Evolutionary conservation across 108 stramenopile genomes (phyloP).

Genomic region (Nitzschia sp.): DNA sequence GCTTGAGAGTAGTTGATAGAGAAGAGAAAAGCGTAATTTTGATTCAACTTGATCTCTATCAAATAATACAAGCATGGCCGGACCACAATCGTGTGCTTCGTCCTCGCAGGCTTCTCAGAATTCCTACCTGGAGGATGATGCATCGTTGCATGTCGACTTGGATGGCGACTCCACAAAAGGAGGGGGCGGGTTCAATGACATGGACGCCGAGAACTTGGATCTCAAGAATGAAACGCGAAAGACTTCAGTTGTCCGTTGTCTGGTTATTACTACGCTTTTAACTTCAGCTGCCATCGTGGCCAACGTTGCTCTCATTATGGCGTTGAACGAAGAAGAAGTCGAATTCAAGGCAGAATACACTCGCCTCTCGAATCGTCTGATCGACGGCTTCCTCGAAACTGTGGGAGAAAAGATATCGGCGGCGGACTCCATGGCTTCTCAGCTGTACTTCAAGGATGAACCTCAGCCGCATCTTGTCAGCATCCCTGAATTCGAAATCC

Average conservation of each 20-base stretch:
- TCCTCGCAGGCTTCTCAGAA: neutral
- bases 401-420: slow-evolving; percentile 1
- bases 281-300: slow-evolving; percentile 17
- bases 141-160: neutral
- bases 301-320: slow-evolving; percentile 7
- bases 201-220: neutral
- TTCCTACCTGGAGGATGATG: slow-evolving; percentile 2
- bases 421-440: slow-evolving; percentile 1
- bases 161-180: neutral
- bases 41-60: too few relatives aligned
- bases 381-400: neutral
- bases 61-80: too few relatives aligned
- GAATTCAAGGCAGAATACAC: slow-evolving; percentile 13
- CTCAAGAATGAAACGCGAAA: slow-evolving; percentile 16
- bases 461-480: neutral
- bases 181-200: too few relatives aligned
- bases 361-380: neutral
- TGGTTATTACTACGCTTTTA: slow-evolving; percentile 7
- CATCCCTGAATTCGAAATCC: neutral
- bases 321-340: slow-evolving; percentile 8
- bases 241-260: slow-evolving; percentile 14
- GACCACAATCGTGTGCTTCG: neutral
- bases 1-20: too few relatives aligned
- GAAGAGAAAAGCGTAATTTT: too few relatives aligned
- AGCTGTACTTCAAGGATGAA: neutral